Percentiles rank a stretch among this genome's conserved stretches.
These are phyloP conservation scores for Rhizopus sp. DNA, from an alignment of 371 early-diverging fungal species.

Conservation along the genomic window DNA sequence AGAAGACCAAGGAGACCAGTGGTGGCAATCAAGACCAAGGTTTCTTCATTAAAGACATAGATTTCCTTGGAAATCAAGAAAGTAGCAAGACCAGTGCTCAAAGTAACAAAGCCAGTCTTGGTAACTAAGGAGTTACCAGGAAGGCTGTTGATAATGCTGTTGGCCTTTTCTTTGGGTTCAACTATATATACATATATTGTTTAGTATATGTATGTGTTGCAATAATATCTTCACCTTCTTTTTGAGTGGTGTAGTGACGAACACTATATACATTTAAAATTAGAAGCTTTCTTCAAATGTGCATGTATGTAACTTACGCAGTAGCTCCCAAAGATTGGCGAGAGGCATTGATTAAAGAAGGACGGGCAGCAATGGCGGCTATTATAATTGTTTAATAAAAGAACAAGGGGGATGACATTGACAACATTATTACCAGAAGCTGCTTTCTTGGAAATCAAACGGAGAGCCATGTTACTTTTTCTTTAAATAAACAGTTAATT, in stretches of 20 bases:
- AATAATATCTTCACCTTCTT: conserved; percentile 21
- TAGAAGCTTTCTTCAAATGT: neutral
- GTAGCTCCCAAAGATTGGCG: conserved; percentile 30
- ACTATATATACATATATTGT: conserved; percentile 7
- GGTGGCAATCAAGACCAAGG: conserved; percentile 77
- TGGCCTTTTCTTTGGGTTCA: conserved; percentile 74
- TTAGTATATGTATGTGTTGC: neutral
- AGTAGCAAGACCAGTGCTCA: conserved; percentile 83
- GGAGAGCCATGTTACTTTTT: conserved; percentile 29
- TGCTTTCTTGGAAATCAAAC: conserved; percentile 36
- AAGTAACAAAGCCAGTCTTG: conserved; percentile 89
- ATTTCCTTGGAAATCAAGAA: conserved; percentile 94
- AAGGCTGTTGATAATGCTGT: conserved; percentile 86
- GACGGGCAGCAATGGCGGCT: conserved; percentile 33
- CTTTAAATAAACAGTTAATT: neutral
- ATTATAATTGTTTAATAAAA: neutral
- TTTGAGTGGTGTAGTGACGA: conserved; percentile 30
- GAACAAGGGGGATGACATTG: neutral
- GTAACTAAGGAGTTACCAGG: conserved; percentile 88
- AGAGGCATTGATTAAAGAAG: conserved; percentile 23
- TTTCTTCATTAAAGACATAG: conserved; percentile 94
- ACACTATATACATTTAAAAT: conserved; percentile 10
- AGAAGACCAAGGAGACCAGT: conserved; percentile 77
- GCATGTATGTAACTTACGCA: conserved; percentile 25
- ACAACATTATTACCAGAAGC: conserved; percentile 19